Evolutionary conservation across 148 eudicot species (phyloP), one percentile per base, ranked within the genome.

Genomic region (Vaccinium myrtillus): DNA sequence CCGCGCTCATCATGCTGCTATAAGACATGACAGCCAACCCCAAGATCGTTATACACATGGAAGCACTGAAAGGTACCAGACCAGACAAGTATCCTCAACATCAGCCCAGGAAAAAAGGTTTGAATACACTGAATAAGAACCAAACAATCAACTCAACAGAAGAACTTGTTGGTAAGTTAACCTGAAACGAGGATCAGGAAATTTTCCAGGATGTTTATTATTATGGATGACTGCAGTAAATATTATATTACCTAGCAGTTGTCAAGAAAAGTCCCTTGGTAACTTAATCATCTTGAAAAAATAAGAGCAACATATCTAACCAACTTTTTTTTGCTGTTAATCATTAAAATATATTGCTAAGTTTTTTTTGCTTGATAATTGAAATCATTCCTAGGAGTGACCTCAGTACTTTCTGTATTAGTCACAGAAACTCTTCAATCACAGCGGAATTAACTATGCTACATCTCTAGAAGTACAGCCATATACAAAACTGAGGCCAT

Each of bases 11-110:
- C 94, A 86, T 90, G 98, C 99, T 96, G 95, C 89, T 90, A 93
- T 65, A 94, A 96, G 91, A 96, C 94, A 96, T 87, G 94, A 96
- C 90, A 96, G 90, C 94, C 94, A 96, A 90, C 91, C 94, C 96
- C 83, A 92, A 92, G 83, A 92, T 87, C 80, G 94, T 96, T 96
- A 96, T 90, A 89, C 87, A 89, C 84, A 87, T 71, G 83, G 88
- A 87, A 81, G 90, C 88, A 89, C 86, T 89, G 89, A 90, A 90
- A 92, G 92, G 84, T 91, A 88, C 73, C 71, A 32, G 85, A 84
- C 88, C 83, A 86, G 89, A 89, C 89, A 86, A 89, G 83, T 80
- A 91, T 83, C 90, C 82, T 87, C 91, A 87, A 87, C 85, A 80
- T 93, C 92, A 91, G 87, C 91, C 88, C 83, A 82, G 88, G 78